A percentile compares a stretch with the other conserved stretches of the same genome.
Evolutionary conservation across 306 rosid genomes (phyloP).

Genomic region (Canavalia gladiata): DNA sequence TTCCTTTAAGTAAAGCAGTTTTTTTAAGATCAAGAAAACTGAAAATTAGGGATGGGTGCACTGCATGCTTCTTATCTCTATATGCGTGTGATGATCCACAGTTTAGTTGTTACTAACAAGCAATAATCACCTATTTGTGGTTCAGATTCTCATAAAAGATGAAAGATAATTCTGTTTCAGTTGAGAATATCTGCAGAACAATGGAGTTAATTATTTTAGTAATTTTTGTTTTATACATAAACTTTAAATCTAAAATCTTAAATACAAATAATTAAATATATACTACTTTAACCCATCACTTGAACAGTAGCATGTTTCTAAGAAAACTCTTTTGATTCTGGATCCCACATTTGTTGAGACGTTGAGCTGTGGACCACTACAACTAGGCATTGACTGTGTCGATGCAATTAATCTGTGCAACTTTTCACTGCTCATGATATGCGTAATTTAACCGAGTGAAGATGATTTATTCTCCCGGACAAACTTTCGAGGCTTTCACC

Average conservation of each 20-base stretch:
- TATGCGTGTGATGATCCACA: neutral
- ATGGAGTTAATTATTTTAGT: too few relatives aligned
- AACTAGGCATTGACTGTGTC: conserved; percentile 35
- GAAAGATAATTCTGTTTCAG: too few relatives aligned
- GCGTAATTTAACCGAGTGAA: conserved; percentile 21
- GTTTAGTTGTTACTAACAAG: neutral
- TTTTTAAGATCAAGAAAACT: neutral
- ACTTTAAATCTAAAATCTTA: too few relatives aligned
- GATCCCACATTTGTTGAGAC: conserved; percentile 20
- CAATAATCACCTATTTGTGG: neutral
- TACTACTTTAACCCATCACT: too few relatives aligned
- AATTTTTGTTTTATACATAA: too few relatives aligned
- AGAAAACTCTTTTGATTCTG: conserved; percentile 29
- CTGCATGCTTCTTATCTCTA: too few relatives aligned
- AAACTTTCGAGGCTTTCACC: conserved; percentile 53
- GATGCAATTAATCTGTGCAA: conserved; percentile 31
- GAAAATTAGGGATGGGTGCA: neutral
- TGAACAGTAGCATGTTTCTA: neutral
- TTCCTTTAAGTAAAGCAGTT: neutral
- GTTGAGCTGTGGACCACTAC: conserved; percentile 43
- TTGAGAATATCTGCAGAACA: too few relatives aligned
- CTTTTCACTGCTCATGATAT: conserved; percentile 40
- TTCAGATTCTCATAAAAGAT: too few relatives aligned
- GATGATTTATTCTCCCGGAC: conserved; percentile 44
- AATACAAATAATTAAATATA: too few relatives aligned